A percentile compares a stretch with the other conserved stretches of the same genome.
These are phyloP conservation scores for Thermomyces lanuginosus DNA, from an alignment of 2,329 filamentous ascomycete genomes.

Conservation along the genomic window DNA sequence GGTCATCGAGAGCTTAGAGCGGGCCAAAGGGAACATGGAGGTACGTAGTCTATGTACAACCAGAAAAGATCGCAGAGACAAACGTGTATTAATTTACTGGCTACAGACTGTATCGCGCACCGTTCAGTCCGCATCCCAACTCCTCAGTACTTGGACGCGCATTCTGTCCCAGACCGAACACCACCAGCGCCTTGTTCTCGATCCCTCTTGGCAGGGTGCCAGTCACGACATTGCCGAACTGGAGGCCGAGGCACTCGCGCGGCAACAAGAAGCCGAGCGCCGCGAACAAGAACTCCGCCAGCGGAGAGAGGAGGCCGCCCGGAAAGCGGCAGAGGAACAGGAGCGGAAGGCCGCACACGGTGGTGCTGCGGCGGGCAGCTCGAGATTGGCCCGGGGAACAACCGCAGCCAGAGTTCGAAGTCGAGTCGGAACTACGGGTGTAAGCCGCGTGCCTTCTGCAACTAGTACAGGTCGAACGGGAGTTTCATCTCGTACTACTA, in stretches of 20 bases:
- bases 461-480: too few relatives aligned
- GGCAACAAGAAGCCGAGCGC: slow-evolving; percentile 62
- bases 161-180: slow-evolving; percentile 96
- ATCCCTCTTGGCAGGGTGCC: slow-evolving; percentile 78
- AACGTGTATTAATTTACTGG: slow-evolving; percentile 1
- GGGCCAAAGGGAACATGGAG: slow-evolving; percentile 35
- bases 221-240: slow-evolving; percentile 72
- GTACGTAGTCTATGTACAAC: slow-evolving; percentile 14
- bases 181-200: slow-evolving; percentile 79
- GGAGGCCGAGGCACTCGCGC: slow-evolving; percentile 59
- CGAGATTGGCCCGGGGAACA: slow-evolving; percentile 19
- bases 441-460: too few relatives aligned
- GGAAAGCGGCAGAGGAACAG: slow-evolving; percentile 34
- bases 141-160: slow-evolving; percentile 88
- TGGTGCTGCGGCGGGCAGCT: slow-evolving; percentile 12
- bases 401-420: slow-evolving; percentile 19
- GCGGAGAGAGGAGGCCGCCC: slow-evolving; percentile 50
- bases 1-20: slow-evolving; percentile 29
- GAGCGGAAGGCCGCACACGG: slow-evolving; percentile 22
- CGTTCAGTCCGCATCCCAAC: slow-evolving; percentile 69
- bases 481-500: too few relatives aligned
- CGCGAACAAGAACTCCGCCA: slow-evolving; percentile 63
- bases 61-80: slow-evolving; percentile 1
- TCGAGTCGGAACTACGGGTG: slow-evolving; percentile 10
- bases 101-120: slow-evolving; percentile 64